These are phyloP conservation scores for Fraxinus xanthoxyloides DNA, from an alignment of 305 asterid species.

Conservation along the genomic window DNA sequence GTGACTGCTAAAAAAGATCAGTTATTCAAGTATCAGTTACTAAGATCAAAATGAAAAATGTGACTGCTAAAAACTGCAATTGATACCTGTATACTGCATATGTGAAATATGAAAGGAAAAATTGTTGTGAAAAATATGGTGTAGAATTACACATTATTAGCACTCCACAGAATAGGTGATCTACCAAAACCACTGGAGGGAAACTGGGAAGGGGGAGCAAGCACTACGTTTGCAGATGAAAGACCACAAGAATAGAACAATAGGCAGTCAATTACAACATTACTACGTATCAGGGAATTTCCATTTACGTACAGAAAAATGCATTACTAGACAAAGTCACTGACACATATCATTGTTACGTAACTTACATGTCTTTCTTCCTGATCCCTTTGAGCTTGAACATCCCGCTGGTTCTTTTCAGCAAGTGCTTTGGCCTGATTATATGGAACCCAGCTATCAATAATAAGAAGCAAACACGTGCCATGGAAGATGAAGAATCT, in stretches of 20 bases:
- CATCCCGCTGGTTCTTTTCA: slow-evolving; percentile 94
- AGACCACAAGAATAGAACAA: slow-evolving; percentile 1
- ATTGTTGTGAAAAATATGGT: neutral
- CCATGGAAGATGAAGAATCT: slow-evolving; percentile 6
- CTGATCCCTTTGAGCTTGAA: slow-evolving; percentile 88
- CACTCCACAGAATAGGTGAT: slow-evolving; percentile 2
- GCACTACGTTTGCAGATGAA: slow-evolving; percentile 6
- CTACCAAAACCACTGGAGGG: slow-evolving; percentile 13
- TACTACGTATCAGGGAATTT: slow-evolving; percentile 5
- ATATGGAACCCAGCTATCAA: slow-evolving; percentile 23
- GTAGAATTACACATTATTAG: neutral
- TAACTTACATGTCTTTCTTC: slow-evolving; percentile 96
- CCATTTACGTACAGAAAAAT: slow-evolving; percentile 5
- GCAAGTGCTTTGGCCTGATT: slow-evolving; percentile 93
- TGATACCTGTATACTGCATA: neutral
- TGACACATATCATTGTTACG: slow-evolving; percentile 5
- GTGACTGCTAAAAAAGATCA: neutral
- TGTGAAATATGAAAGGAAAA: neutral
- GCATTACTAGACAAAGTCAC: neutral
- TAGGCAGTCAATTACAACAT: slow-evolving; percentile 3
- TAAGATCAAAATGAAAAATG: neutral
- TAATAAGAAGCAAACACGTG: neutral
- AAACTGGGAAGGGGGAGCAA: neutral
- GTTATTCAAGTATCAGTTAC: neutral
- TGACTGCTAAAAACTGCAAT: slow-evolving; percentile 11